phyloP scores from a whole-genome alignment of 441 rosid species.

The Corymbia calophylla region DNA sequence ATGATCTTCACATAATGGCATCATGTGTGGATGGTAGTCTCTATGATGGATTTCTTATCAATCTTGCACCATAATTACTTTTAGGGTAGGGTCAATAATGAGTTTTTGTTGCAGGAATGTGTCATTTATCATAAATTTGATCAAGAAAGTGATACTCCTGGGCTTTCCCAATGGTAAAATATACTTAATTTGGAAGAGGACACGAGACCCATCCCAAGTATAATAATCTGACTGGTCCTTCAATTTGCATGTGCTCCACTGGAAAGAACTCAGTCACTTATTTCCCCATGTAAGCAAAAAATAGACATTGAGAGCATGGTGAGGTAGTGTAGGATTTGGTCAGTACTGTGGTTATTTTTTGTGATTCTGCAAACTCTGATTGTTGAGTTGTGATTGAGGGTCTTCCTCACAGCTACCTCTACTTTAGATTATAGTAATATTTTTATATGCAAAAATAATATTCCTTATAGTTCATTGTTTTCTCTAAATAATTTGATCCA shows the following conservation, averaged over 20 bases:
- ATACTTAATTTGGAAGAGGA: background rate
- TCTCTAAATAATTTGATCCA: background rate
- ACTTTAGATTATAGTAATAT: background rate
- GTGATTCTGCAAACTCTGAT: background rate
- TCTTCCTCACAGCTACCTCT: background rate
- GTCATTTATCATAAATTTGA: background rate
- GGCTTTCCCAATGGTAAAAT: background rate
- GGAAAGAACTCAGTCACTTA: background rate
- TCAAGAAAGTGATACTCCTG: background rate
- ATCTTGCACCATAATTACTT: background rate
- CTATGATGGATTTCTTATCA: background rate
- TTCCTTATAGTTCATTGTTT: background rate
- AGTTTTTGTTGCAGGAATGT: background rate
- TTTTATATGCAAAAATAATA: background rate
- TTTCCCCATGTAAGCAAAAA: background rate
- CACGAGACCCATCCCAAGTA: background rate
- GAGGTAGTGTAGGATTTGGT: background rate
- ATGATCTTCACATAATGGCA: background rate
- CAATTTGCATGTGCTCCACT: background rate
- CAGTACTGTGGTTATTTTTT: background rate
- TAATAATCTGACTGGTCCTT: background rate
- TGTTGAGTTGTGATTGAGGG: background rate
- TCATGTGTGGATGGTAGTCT: background rate
- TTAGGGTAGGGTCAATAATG: background rate
- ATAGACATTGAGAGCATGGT: background rate